A percentile compares a stretch with the other conserved stretches of the same genome.
phyloP scores from a whole-genome alignment of 2,329 filamentous ascomycete species.

The Pseudocercospora cruenta region DNA sequence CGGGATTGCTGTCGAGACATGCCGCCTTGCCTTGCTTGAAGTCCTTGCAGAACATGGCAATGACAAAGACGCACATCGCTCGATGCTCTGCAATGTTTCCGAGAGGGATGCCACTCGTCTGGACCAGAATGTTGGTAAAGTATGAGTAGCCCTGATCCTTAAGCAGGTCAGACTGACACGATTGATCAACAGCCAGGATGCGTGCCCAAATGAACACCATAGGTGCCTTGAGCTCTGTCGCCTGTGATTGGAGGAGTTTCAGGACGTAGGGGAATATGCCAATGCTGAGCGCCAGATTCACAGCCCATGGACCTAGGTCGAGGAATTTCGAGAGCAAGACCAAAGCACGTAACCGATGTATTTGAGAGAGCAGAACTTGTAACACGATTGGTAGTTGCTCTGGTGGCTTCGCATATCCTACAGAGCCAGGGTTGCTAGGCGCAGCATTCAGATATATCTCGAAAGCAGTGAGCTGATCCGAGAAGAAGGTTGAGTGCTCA shows the following conservation, averaged over 20 bases:
- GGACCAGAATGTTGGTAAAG: conserved; percentile 90
- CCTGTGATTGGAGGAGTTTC: conserved; percentile 92
- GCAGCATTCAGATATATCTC: conserved; percentile 93
- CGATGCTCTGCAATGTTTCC: conserved; percentile 91
- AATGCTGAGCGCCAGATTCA: conserved; percentile 96
- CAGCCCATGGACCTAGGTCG: conserved; percentile 95
- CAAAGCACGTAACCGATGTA: conserved; percentile 86
- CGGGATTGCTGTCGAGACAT: conserved; percentile 82
- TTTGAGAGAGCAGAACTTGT: conserved; percentile 93
- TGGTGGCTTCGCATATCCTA: conserved; percentile 69
- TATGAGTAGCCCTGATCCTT: conserved; percentile 98
- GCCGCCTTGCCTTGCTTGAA: conserved; percentile 91
- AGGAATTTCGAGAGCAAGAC: conserved; percentile 92
- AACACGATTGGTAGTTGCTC: conserved; percentile 96
- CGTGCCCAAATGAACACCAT: conserved; percentile 99
- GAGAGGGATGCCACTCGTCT: conserved; percentile 71
- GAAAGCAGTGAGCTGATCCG: conserved; percentile 94
- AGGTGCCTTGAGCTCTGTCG: conserved; percentile 90
- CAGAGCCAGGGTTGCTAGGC: conserved; percentile 80
- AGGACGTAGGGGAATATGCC: conserved; percentile 99
- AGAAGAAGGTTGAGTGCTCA: conserved; percentile 92
- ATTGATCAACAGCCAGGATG: conserved; percentile 90
- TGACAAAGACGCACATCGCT: conserved; percentile 98
- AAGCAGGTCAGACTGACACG: conserved; percentile 88
- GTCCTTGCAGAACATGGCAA: conserved; percentile 94